Evolutionary conservation across 2,329 filamentous ascomycete genomes (phyloP).

Genomic region (Arthrobotrys entomopaga): DNA sequence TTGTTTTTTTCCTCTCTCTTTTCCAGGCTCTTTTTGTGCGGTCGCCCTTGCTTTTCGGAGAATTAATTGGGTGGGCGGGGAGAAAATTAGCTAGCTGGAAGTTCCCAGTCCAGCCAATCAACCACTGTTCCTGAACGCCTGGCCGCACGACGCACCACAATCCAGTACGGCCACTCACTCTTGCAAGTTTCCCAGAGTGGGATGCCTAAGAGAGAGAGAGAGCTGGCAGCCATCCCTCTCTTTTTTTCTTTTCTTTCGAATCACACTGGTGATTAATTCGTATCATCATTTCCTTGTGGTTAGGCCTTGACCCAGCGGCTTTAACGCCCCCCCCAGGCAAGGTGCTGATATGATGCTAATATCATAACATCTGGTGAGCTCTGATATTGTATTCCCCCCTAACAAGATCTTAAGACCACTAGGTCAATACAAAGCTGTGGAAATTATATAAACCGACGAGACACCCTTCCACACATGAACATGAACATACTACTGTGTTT

Average conservation of each 20-base stretch:
- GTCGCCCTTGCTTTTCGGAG: slow-evolving; percentile 55
- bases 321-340: slow-evolving; percentile 43
- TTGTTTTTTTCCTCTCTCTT: slow-evolving; percentile 38
- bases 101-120: slow-evolving; percentile 26
- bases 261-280: slow-evolving; percentile 39
- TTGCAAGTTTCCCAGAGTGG: slow-evolving; percentile 22
- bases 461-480: slow-evolving; percentile 7
- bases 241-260: too few species aligned
- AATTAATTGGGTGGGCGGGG: slow-evolving; percentile 54
- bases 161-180: slow-evolving; percentile 16
- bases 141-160: slow-evolving; percentile 42
- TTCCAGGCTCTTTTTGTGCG: slow-evolving; percentile 13
- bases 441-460: slow-evolving; percentile 29
- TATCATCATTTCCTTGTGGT: slow-evolving; percentile 33
- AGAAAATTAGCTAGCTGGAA: slow-evolving; percentile 43
- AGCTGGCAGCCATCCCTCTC: too few species aligned
- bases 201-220: background rate
- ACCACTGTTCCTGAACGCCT: slow-evolving; percentile 22
- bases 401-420: slow-evolving; percentile 21
- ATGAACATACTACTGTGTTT: slow-evolving; percentile 1
- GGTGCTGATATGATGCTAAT: slow-evolving; percentile 6
- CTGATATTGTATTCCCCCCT: slow-evolving; percentile 24
- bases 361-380: slow-evolving; percentile 18
- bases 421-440: slow-evolving; percentile 11
- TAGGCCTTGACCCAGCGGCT: slow-evolving; percentile 7